These are phyloP conservation scores for Escallonia herrerae DNA, from an alignment of 129 eudicot species.

Conservation along the genomic window DNA sequence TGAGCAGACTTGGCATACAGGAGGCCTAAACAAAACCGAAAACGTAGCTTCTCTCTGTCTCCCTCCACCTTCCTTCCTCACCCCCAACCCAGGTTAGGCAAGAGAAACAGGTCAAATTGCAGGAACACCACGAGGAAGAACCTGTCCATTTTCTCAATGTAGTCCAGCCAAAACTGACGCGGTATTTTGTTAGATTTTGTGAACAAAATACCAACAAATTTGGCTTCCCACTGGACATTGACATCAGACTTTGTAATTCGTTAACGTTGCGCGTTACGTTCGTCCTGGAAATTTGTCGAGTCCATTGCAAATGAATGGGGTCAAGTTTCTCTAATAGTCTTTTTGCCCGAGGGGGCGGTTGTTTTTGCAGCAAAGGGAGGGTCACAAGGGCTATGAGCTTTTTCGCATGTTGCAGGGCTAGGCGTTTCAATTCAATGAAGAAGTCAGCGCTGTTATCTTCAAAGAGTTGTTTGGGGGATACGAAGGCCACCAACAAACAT, in stretches of 20 bases:
- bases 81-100: background rate
- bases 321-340: background rate
- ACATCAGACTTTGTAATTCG: background rate
- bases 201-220: slow-evolving; percentile 4
- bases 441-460: slow-evolving; percentile 17
- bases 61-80: background rate
- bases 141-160: background rate
- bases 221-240: background rate
- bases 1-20: slow-evolving; percentile 2
- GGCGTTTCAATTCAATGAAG: slow-evolving; percentile 18
- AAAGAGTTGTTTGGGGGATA: slow-evolving; percentile 22
- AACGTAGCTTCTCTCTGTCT: slow-evolving; percentile 1
- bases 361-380: background rate
- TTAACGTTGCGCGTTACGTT: background rate
- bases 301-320: background rate
- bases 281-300: background rate
- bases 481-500: slow-evolving; percentile 6
- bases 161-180: background rate
- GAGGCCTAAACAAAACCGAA: background rate
- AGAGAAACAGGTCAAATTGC: background rate
- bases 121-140: background rate
- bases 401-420: slow-evolving; percentile 16
- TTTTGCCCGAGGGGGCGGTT: background rate
- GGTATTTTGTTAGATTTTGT: slow-evolving; percentile 8
- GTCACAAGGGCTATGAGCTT: slow-evolving; percentile 13